Conservation (phyloP, 305 asterid species). For the Lippia alba region DNA sequence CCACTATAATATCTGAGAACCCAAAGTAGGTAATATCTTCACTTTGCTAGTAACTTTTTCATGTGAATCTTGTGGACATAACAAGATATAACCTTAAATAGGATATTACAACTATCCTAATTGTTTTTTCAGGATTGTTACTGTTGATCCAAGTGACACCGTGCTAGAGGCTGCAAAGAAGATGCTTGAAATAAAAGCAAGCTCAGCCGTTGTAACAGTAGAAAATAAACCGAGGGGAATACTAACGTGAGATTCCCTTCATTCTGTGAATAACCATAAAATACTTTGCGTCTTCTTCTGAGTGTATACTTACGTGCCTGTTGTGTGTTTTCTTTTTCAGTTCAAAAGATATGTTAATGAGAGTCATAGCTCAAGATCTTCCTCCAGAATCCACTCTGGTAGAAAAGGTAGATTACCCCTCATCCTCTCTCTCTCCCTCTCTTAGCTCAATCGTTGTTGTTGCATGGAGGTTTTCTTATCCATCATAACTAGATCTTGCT, state of each 20-base stretch:
- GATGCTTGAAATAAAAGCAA: conserved; percentile 73
- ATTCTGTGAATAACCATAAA: conserved; percentile 12
- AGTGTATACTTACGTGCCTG: conserved; percentile 27
- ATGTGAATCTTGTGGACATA: conserved; percentile 25
- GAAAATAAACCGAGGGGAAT: conserved; percentile 93
- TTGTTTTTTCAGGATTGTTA: conserved; percentile 66
- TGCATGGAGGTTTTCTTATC: conserved; percentile 14
- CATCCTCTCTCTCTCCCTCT: conserved; percentile 19
- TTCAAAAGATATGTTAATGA: conserved; percentile 95
- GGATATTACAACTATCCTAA: conserved; percentile 23
- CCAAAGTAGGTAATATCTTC: conserved; percentile 95
- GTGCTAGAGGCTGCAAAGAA: conserved; percentile 82
- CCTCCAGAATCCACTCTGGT: conserved; percentile 82
- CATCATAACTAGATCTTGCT: conserved; percentile 18
- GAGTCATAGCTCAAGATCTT: conserved; percentile 95
- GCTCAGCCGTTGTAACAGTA: conserved; percentile 79
- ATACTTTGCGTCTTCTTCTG: conserved; percentile 12
- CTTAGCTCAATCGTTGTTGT: background rate
- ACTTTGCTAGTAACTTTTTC: conserved; percentile 41
- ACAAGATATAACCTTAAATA: conserved; percentile 11
- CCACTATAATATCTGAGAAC: conserved; percentile 89
- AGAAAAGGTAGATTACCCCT: conserved; percentile 64
- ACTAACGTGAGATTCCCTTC: conserved; percentile 69
- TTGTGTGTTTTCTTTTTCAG: conserved; percentile 45
- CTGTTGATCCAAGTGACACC: conserved; percentile 82